Conservation (phyloP, 495 filamentous ascomycete genomes). For the Astrothelium subdiscretum region DNA sequence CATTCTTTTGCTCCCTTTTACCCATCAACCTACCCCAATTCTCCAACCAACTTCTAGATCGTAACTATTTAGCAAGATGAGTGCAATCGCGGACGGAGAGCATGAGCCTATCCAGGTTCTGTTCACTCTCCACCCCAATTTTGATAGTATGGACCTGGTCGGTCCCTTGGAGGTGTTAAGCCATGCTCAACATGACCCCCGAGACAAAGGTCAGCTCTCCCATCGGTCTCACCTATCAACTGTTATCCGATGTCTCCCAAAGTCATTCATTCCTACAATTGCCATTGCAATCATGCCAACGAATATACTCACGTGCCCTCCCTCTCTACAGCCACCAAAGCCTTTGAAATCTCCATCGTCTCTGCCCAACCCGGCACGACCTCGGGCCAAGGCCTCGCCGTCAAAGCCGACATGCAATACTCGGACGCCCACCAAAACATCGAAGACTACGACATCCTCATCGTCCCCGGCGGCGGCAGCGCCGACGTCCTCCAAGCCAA, state of each 20-base stretch:
- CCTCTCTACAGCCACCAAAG: slow-evolving; percentile 28
- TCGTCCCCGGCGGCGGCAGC: slow-evolving; percentile 53
- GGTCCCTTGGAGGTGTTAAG: slow-evolving; percentile 56
- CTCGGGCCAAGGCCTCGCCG: slow-evolving; percentile 31
- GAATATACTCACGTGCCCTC: background rate
- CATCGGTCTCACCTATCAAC: background rate
- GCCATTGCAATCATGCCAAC: background rate
- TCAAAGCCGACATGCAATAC: slow-evolving; percentile 38
- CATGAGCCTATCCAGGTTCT: slow-evolving; percentile 40
- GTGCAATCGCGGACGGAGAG: slow-evolving; percentile 30
- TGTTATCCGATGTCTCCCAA: background rate
- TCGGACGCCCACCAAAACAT: slow-evolving; percentile 54
- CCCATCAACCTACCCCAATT: background rate
- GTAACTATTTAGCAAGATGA: slow-evolving; percentile 24
- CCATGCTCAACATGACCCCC: slow-evolving; percentile 46
- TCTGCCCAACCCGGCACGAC: slow-evolving; percentile 24
- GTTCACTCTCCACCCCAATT: slow-evolving; percentile 36
- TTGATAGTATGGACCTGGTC: slow-evolving; percentile 51
- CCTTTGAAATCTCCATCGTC: slow-evolving; percentile 34
- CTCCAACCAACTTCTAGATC: background rate
- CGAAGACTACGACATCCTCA: slow-evolving; percentile 57
- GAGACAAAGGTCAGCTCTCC: slow-evolving; percentile 41
- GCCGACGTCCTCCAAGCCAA: slow-evolving; percentile 44
- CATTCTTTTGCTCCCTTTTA: background rate
- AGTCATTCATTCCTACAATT: background rate